Evolutionary conservation across 352 stramenopile species (phyloP).

Genomic region (Blastocystis sp.): DNA sequence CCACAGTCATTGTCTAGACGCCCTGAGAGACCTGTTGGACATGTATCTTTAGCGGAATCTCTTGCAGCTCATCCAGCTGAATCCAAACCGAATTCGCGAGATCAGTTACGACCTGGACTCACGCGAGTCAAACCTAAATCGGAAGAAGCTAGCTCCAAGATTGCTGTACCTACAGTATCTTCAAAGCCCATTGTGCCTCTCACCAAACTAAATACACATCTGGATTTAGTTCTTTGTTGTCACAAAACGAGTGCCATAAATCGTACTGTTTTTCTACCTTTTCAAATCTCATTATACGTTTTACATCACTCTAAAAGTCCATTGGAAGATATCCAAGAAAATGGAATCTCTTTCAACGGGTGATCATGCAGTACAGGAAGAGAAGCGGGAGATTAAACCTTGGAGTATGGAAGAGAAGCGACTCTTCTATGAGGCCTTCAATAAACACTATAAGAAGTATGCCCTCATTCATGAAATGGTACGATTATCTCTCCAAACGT

Average conservation of each 20-base stretch:
- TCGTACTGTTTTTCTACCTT: neutral
- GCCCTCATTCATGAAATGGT: slow-evolving; percentile 51
- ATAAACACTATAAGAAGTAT: slow-evolving; percentile 62
- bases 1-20: no score
- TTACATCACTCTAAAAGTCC: neutral
- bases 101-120: no score
- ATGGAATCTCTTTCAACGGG: neutral
- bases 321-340: neutral
- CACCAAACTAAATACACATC: neutral
- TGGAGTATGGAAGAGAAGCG: slow-evolving; percentile 35
- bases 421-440: slow-evolving; percentile 49
- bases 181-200: neutral
- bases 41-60: no score
- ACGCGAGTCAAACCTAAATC: no score
- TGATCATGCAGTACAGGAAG: neutral
- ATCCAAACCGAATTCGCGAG: no score
- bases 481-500: neutral
- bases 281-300: neutral
- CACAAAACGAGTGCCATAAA: neutral
- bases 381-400: slow-evolving; percentile 22
- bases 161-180: neutral
- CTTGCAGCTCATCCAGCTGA: no score
- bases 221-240: neutral
- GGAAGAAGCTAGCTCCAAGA: neutral
- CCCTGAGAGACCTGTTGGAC: no score